These are phyloP conservation scores for Fusarium sororula DNA, from an alignment of 2,329 filamentous ascomycete species.

Conservation along the genomic window DNA sequence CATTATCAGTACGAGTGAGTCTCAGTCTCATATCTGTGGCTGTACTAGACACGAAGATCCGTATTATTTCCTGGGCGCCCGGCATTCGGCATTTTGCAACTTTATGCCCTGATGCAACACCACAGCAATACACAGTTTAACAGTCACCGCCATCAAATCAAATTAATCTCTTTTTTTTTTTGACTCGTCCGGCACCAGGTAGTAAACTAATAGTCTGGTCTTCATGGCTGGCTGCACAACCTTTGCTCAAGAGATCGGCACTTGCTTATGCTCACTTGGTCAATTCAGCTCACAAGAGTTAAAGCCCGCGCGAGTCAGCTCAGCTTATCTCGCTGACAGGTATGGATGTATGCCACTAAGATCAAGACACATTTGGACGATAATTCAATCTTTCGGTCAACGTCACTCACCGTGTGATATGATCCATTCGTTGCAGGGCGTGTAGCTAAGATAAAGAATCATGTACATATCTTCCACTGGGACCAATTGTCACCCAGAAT, in stretches of 20 bases:
- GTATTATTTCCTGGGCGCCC: constrained; percentile 1
- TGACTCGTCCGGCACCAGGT: not conserved
- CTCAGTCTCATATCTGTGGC: constrained; percentile 2
- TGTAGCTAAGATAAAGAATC: not conserved
- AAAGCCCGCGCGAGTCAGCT: constrained; percentile 37
- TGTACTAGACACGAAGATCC: not conserved
- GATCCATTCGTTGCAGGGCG: constrained; percentile 3
- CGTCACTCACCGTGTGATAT: constrained; percentile 2
- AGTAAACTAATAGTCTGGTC: not conserved
- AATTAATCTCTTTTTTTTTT: not conserved
- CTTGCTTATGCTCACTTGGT: not conserved
- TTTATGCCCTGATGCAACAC: not conserved
- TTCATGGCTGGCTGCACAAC: constrained; percentile 2
- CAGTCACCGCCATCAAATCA: constrained; percentile 21
- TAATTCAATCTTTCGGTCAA: constrained; percentile 24
- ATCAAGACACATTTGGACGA: not conserved
- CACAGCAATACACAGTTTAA: not conserved
- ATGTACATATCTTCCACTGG: not conserved
- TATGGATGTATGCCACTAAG: not conserved
- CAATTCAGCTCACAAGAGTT: constrained; percentile 24
- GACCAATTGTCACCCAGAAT: not conserved
- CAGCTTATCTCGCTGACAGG: constrained; percentile 38
- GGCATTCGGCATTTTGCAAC: constrained; percentile 31
- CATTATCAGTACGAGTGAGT: not conserved
- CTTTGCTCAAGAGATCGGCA: not conserved